Base-by-base conservation (phyloP, 1,284 basidiomycete species). In the Leccinum pachyderme region DNA sequence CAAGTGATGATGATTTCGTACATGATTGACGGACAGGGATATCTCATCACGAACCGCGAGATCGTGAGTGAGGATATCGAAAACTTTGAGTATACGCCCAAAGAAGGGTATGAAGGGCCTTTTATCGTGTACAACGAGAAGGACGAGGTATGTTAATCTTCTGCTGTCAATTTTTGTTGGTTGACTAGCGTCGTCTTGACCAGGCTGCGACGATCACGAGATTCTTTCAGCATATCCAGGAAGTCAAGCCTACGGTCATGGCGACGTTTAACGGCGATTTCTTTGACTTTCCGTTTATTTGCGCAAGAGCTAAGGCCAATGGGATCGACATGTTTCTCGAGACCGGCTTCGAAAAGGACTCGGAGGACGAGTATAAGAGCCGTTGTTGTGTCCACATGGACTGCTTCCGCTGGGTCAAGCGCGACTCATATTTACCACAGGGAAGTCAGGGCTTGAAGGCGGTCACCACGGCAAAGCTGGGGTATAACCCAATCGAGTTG, bases 1-100 rank as follows among this genome's bases (percentile, higher is more conserved):
- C 95, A 97, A 70, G 93, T 99, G 65, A 99, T 99, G 96, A 99
- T 99, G 97, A 99, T 99, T 62, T 99, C 97, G 44, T 97, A 96
- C 75, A 97, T 97, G 93, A 78, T 97, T 33, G 94, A 97, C 69
- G 94, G 93, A 0, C 93, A 98, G 71, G 97, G 97, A 0, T 99
- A 91, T 68, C 83, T 99, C 59, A 98, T 99, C 72, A 98, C 95
- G 22, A 99, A 99, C 67, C 83, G 97, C 47, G 96, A 99, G 63
- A 98, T 99, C 52, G 94, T 99, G 57, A 88, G 89, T 58, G 95
- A 99, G 69, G 94, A 99, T 70, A 98, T 99, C 58, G 94, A 97
- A 41, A 91, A 99, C 70, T 99, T 99, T 66, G 97, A 99, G 72
- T 99, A 99, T 71, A 98, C 97, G 1, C 97, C 97, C 2, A 98